Evolutionary conservation across 495 filamentous ascomycete species (phyloP).

Genomic region (Aspergillus bertholletiae): DNA sequence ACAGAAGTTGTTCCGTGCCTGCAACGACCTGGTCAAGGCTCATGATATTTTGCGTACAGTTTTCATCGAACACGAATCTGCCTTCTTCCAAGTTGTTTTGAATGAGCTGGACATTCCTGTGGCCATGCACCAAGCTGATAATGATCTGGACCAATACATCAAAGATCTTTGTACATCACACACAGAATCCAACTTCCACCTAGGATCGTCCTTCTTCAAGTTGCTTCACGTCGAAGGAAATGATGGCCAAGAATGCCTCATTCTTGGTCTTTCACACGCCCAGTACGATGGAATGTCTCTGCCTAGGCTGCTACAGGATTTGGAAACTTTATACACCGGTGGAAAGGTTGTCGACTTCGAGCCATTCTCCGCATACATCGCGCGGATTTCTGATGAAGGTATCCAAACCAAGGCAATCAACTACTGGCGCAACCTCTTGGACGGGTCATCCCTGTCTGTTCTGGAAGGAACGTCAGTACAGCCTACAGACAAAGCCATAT

Average conservation of each 20-base stretch:
- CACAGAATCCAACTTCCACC: constrained; percentile 39
- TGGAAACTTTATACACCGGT: constrained; percentile 42
- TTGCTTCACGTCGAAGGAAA: constrained; percentile 42
- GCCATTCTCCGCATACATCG: constrained; percentile 54
- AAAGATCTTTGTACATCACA: constrained; percentile 34
- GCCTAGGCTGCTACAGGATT: constrained; percentile 50
- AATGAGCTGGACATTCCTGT: constrained; percentile 36
- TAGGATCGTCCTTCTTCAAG: constrained; percentile 56
- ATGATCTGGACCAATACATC: constrained; percentile 41
- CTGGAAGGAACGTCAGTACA: constrained; percentile 31
- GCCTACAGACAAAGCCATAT: constrained; percentile 34
- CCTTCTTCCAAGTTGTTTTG: constrained; percentile 53
- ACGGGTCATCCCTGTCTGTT: constrained; percentile 46
- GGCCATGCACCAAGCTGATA: constrained; percentile 17
- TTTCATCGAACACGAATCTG: constrained; percentile 49
- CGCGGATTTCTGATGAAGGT: constrained; percentile 10
- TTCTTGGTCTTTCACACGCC: constrained; percentile 61
- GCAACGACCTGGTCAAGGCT: constrained; percentile 40
- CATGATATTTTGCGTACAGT: constrained; percentile 65
- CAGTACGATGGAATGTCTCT: constrained; percentile 68
- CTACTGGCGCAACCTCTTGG: constrained; percentile 53
- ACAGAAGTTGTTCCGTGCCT: constrained; percentile 27
- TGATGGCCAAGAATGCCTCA: constrained; percentile 41
- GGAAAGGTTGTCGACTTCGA: constrained; percentile 22
- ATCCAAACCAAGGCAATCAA: constrained; percentile 18